A percentile compares a stretch with the other conserved stretches of the same genome.
phyloP scores from a whole-genome alignment of 1,139 yeast genomes.

The Yamadazyma spencermartinsiae region DNA sequence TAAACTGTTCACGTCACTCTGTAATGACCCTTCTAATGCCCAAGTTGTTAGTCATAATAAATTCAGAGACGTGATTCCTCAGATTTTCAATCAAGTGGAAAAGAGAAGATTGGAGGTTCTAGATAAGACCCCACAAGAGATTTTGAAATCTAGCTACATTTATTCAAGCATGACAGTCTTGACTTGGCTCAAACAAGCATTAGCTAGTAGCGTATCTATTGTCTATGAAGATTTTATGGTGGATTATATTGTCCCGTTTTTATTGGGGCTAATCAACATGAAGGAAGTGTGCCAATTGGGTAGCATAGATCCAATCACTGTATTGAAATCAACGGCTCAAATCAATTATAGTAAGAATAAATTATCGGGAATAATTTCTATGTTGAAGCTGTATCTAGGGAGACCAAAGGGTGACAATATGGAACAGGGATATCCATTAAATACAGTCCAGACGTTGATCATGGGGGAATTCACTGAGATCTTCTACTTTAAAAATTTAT shows the following conservation, averaged over 20 bases:
- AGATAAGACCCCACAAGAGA: conserved; percentile 43
- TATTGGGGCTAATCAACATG: conserved; percentile 63
- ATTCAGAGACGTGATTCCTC: conserved; percentile 20
- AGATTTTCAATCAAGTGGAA: conserved; percentile 46
- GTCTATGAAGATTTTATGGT: conserved; percentile 39
- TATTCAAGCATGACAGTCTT: conserved; percentile 47
- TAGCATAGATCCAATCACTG: conserved; percentile 54
- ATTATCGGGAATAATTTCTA: conserved; percentile 47
- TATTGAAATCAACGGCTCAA: conserved; percentile 59
- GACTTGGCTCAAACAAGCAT: conserved; percentile 42
- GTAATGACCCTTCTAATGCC: conserved; percentile 21
- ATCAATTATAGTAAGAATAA: conserved; percentile 50
- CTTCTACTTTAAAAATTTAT: conserved; percentile 70
- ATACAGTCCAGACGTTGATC: conserved; percentile 69
- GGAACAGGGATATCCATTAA: conserved; percentile 22
- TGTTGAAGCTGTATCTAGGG: conserved; percentile 48
- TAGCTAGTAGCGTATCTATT: conserved; percentile 42
- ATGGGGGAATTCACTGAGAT: conserved; percentile 73
- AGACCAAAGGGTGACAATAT: conserved; percentile 21
- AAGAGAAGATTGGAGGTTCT: conserved; percentile 38
- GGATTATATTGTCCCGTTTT: conserved; percentile 65
- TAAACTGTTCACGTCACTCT: conserved; percentile 41
- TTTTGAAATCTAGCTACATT: conserved; percentile 48
- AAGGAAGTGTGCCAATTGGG: conserved; percentile 85
- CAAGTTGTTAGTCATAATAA: conserved; percentile 17